These are phyloP conservation scores for Populus ilicifolia DNA, from an alignment of 345 rosid species.

Conservation along the genomic window DNA sequence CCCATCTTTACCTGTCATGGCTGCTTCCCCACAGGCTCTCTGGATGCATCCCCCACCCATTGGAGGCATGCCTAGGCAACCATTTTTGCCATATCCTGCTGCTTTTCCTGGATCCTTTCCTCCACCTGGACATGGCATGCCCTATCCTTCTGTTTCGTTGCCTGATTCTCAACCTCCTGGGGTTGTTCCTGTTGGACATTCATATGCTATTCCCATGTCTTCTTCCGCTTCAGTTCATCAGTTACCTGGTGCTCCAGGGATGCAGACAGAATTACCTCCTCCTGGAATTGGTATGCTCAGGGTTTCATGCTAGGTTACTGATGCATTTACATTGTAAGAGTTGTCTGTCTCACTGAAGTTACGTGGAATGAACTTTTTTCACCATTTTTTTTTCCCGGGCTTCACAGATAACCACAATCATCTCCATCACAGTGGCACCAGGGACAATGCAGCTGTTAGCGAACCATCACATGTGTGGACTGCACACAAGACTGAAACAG, in stretches of 20 bases:
- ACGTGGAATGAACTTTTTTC: conserved; percentile 35
- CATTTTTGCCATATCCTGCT: conserved; percentile 56
- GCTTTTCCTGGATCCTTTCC: conserved; percentile 56
- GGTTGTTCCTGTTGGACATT: conserved; percentile 41
- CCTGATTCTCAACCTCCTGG: conserved; percentile 70
- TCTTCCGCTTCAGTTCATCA: conserved; percentile 41
- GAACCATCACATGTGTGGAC: conserved; percentile 78
- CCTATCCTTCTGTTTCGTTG: conserved; percentile 38
- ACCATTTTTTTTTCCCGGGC: conserved; percentile 22
- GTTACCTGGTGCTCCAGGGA: conserved; percentile 32
- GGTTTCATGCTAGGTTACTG: conserved; percentile 70
- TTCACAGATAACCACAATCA: conserved; percentile 57
- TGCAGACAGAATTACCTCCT: conserved; percentile 49
- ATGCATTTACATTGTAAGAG: conserved; percentile 51
- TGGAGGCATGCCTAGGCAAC: conserved; percentile 59
- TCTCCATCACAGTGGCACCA: conserved; percentile 34
- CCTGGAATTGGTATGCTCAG: conserved; percentile 79
- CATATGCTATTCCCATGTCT: conserved; percentile 34
- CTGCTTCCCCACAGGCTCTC: conserved; percentile 57
- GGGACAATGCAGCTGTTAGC: conserved; percentile 29
- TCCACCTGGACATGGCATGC: conserved; percentile 41
- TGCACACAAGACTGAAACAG: conserved; percentile 82
- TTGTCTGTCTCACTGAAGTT: conserved; percentile 44
- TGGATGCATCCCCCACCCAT: conserved; percentile 77
- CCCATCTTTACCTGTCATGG: conserved; percentile 56